Percentiles rank a stretch among this genome's conserved stretches.
Evolutionary conservation across 352 stramenopile species (phyloP).

Genomic region (Globisporangium canariense): DNA sequence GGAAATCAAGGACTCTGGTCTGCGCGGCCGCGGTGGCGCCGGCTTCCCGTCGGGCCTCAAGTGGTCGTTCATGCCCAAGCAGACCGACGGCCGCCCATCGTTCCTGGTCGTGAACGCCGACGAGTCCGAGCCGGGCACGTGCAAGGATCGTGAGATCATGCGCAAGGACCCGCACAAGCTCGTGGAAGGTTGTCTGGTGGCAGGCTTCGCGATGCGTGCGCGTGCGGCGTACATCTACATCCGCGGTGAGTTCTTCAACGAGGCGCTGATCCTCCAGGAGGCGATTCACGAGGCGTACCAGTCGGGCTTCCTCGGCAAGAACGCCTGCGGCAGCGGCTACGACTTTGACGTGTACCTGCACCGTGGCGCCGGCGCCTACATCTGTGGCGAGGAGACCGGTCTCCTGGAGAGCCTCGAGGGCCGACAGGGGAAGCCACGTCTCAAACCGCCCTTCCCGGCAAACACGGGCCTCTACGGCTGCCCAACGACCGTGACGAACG

Average conservation of each 20-base stretch:
- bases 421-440: conserved; percentile 95
- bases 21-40: conserved; percentile 96
- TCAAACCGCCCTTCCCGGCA: conserved; percentile 99
- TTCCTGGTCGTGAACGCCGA: conserved; percentile 99
- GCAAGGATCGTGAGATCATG: conserved; percentile 99
- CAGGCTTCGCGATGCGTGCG: conserved; percentile 98
- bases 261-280: conserved; percentile 97
- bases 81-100: conserved; percentile 96
- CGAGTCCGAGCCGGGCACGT: conserved; percentile 98
- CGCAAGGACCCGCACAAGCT: conserved; percentile 99
- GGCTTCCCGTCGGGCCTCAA: conserved; percentile 99
- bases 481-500: conserved; percentile 99
- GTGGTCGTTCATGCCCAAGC: conserved; percentile 99
- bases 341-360: conserved; percentile 99
- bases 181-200: conserved; percentile 97
- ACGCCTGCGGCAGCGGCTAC: conserved; percentile 97
- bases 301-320: conserved; percentile 94
- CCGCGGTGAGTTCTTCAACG: conserved; percentile 99
- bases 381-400: conserved; percentile 99
- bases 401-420: conserved; percentile 98
- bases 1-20: conserved; percentile 99
- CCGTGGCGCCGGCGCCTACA: conserved; percentile 98
- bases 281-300: conserved; percentile 99
- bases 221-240: conserved; percentile 99
- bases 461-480: conserved; percentile 99